These are phyloP conservation scores for Fimicolochytrium jonesii DNA, from an alignment of 192 early-diverging fungal genomes.

Conservation along the genomic window DNA sequence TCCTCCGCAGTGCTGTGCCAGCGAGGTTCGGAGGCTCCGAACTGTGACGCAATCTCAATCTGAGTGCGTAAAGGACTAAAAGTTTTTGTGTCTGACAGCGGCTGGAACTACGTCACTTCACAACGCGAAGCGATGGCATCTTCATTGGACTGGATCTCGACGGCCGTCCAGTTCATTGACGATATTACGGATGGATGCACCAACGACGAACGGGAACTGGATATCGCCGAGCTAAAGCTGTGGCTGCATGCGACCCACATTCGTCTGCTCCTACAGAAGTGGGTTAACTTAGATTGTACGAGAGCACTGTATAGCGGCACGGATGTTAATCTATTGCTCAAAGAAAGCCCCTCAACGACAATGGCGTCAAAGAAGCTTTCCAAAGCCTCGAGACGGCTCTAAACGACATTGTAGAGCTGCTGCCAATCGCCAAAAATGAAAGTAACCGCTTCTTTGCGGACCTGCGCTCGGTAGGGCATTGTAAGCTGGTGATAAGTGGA, in stretches of 20 bases:
- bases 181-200: not conserved
- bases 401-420: not conserved
- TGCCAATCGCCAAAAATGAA: not conserved
- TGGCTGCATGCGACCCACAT: not conserved
- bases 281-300: not conserved
- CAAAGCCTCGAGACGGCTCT: not conserved
- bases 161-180: not conserved
- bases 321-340: too few relatives aligned
- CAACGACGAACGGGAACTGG: not conserved
- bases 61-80: too few relatives aligned
- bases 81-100: not conserved
- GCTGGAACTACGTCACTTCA: not conserved
- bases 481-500: not conserved
- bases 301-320: not conserved
- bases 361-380: too few relatives aligned
- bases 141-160: not conserved
- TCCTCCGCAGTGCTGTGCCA: not conserved
- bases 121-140: not conserved
- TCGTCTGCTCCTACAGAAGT: not conserved
- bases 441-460: not conserved
- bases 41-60: too few relatives aligned
- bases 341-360: too few relatives aligned
- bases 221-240: not conserved
- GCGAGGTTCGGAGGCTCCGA: not conserved
- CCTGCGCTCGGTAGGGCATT: not conserved